Conservation (phyloP, 495 filamentous ascomycete genomes). For the Xylaria telfairii region DNA sequence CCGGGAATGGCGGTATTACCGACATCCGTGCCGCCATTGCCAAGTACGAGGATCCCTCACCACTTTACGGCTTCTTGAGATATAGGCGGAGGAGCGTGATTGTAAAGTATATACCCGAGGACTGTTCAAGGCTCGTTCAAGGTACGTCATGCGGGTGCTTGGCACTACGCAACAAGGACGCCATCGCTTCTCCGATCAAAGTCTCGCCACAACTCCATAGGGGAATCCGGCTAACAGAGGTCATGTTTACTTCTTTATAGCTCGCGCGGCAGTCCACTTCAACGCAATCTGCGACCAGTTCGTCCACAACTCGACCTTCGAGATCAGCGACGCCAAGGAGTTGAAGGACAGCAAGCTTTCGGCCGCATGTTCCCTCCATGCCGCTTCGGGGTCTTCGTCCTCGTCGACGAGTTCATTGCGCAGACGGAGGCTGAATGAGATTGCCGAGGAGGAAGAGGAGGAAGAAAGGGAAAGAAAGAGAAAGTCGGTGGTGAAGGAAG, state of each 20-base stretch:
- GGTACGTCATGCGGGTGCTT: constrained; percentile 59
- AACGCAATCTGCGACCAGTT: constrained; percentile 84
- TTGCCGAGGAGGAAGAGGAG: constrained; percentile 82
- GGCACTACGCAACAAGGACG: constrained; percentile 16
- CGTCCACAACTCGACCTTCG: constrained; percentile 82
- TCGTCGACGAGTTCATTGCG: constrained; percentile 85
- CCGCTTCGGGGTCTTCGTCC: constrained; percentile 83
- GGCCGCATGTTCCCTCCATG: constrained; percentile 87
- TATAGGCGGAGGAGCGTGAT: constrained; percentile 91
- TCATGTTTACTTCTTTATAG: constrained; percentile 50
- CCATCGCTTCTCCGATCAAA: constrained; percentile 8
- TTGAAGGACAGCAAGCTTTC: constrained; percentile 87
- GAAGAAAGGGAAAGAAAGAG: constrained; percentile 56
- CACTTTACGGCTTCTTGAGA: constrained; percentile 88
- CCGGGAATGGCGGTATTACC: constrained; percentile 81
- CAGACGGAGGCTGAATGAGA: constrained; percentile 80
- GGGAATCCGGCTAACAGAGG: constrained; percentile 13
- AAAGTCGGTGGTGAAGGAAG: constrained; percentile 54
- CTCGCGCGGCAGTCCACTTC: constrained; percentile 93
- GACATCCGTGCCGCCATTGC: constrained; percentile 82
- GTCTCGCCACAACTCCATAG: not conserved
- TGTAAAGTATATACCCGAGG: constrained; percentile 90
- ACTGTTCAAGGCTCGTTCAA: constrained; percentile 86
- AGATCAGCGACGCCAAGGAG: constrained; percentile 73
- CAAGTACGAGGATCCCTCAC: constrained; percentile 79